Base-by-base conservation (phyloP, 208 protist species). In the Vickermania ingenoplastis region DNA sequence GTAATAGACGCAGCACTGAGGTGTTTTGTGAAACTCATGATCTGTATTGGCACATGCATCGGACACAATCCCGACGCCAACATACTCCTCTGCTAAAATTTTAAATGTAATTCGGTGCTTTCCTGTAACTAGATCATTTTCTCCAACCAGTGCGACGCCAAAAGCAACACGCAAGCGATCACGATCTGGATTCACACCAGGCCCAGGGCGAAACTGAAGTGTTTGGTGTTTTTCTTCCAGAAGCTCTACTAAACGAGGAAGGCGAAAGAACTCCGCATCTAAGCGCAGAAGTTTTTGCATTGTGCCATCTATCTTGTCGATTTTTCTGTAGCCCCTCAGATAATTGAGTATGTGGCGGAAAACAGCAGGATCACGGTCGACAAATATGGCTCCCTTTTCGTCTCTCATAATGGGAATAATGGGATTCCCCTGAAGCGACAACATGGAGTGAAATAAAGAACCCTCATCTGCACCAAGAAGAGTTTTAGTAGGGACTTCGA, bases 1-100 rank as follows among this genome's bases (percentile, higher is more conserved):
- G 68, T 96, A 96, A 67, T 96, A 96, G 36, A 96, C 83, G 55
- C 81, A 92, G 68, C 86, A 91, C 62, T 94, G 70, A 7, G 69
- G 58, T 23, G 83, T 88, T 58, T 87, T 91, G 80, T 94, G 86
- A 64, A 92, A 94, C 64, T 96, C 86, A 57, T 86, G 77, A 63
- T 96, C 86, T 2, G 69, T 73, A 51, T 67, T 80, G 27, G 81
- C 64, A 61, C 87, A 96, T 0, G 75, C 73, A 49, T 92, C 81
- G 0, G 86, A 94, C 36, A 92, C 76, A 48, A 96, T 69, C 30
- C 90, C 90, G 31, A 96, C 75, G n/a, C 90, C 90, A 7, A 92
- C 79, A 70, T 96, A 96, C 23, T 93, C 86, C 25, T 73, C 75
- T 36, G 70, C 62, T 29, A 83, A 48, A 7, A 96, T 67, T 50